Evolutionary conservation across 2,329 filamentous ascomycete genomes (phyloP), one percentile per base, ranked within the genome.

Genomic region (Acephala macrosclerotiorum): DNA sequence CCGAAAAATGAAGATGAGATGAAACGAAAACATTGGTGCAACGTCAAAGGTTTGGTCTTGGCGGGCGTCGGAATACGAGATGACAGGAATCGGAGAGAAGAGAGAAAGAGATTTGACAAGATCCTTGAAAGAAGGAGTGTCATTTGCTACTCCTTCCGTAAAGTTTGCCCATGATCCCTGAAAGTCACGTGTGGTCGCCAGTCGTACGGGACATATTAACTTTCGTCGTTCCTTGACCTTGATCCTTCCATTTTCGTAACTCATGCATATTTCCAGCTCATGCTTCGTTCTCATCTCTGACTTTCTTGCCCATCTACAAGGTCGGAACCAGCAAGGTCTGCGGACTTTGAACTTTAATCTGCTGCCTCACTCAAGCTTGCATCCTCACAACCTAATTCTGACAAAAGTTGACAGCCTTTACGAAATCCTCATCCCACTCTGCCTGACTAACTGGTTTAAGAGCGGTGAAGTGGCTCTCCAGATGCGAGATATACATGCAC

Each of bases 1-100:
- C 6, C 45, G 45, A 49, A 45, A 45, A 45, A n/a, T 18, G 42
- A 45, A 49, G 45, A 22, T 25, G 45, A 25, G 45, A 49, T 49
- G 45, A 49, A 22, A 22, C 45, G 45, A 22, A 49, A 49, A 49
- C 45, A 49, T 49, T 49, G 45, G 45, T 22, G n/a, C 22, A 49
- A 49, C 45, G n/a, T 49, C 11, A 22, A 2, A 49, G 11, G 45
- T 49, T 22, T 49, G 45, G 45, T 49, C 45, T 22, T 22, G 6
- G n/a, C 45, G 45, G 25, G 45, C n/a, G 20, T 9, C 6, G n/a
- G 25, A 49, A 49, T 22, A 22, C 6, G 25, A 22, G n/a, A 22
- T 25, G 45, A 49, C 29, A 22, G 25, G n/a, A 49, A 49, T 22
- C n/a, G 20, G 12, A 6, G 38, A 16, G 12, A 14, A 12, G 12